These are phyloP conservation scores for Patellaria atrata DNA, from an alignment of 495 filamentous ascomycete species.

Conservation along the genomic window DNA sequence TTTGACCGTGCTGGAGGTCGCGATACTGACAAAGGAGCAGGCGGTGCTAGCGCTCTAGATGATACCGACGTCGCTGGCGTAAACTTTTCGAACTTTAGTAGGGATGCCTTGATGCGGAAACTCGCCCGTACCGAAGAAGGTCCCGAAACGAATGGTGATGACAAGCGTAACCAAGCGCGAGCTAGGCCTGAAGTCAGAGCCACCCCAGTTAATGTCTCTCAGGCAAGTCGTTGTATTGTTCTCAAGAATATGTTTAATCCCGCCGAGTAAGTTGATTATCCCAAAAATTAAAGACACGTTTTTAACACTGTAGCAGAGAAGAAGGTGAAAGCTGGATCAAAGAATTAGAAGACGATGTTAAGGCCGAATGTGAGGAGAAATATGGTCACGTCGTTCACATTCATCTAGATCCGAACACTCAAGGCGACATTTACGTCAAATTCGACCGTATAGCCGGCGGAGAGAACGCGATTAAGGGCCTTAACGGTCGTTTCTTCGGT, in stretches of 20 bases:
- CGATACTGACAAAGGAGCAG: constrained; percentile 76
- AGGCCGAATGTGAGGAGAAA: constrained; percentile 82
- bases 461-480: constrained; percentile 91
- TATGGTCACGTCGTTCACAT: constrained; percentile 99
- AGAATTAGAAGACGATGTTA: constrained; percentile 87
- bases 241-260: constrained; percentile 94
- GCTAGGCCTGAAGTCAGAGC: constrained; percentile 71
- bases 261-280: constrained; percentile 52
- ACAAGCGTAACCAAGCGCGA: constrained; percentile 59
- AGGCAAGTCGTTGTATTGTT: constrained; percentile 87
- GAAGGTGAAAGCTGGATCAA: constrained; percentile 80
- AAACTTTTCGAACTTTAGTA: constrained; percentile 98
- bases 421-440: constrained; percentile 95
- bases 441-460: constrained; percentile 90
- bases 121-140: constrained; percentile 92
- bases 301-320: constrained; percentile 50
- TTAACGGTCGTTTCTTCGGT: constrained; percentile 93
- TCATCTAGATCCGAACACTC: constrained; percentile 71
- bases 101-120: constrained; percentile 94
- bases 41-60: constrained; percentile 88
- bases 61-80: constrained; percentile 97
- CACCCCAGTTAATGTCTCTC: constrained; percentile 64
- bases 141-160: constrained; percentile 41
- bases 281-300: constrained; percentile 1
- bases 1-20: constrained; percentile 89